Conservation (phyloP, 78 protist species). For the Dictyostelium discoideum region dicty_2.7 NC_007089.4:4513001-4513500, state of each 20-base stretch:
- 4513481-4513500: constrained; percentile 13
- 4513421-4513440: not conserved
- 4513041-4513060: too few relatives aligned
- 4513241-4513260: not conserved
- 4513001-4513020: not conserved
- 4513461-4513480: not conserved
- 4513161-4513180: not conserved
- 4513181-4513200: not conserved
- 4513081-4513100: not conserved
- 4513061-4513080: constrained; percentile 3
- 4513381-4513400: not conserved
- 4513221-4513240: not conserved
- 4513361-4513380: not conserved
- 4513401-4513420: not conserved
- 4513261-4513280: not conserved
- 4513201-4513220: not conserved
- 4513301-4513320: not conserved
- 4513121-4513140: not conserved
- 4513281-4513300: not conserved
- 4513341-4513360: too few relatives aligned
- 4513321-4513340: not conserved
- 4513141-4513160: not conserved
- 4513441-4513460: not conserved
- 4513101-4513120: not conserved
- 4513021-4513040: too few relatives aligned